Base-by-base conservation (phyloP, 495 filamentous ascomycete species). In the Xylaria longipes region DNA sequence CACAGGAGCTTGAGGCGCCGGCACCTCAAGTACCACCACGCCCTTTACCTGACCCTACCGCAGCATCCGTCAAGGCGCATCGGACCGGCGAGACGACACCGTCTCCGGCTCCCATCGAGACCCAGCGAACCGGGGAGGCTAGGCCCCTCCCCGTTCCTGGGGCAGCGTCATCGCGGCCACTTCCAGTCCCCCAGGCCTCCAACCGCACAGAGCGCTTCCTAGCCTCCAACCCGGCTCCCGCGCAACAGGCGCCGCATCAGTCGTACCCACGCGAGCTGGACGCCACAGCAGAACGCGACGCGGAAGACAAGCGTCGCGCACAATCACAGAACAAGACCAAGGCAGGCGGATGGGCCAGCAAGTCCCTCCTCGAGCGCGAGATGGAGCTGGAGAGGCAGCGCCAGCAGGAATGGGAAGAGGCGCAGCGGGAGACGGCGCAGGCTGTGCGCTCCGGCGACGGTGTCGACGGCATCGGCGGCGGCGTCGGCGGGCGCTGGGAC, bases 321-420 rank as follows among this genome's bases (percentile, higher is more conserved):
- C 86, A 87, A 6, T 84, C 90, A 0, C 91, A 93, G 73, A 79
- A 84, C 62, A 90, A 92, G 81, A 93, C 91, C 57, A 90, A 90
- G 72, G 90, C 92, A 4, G 91, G 88, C 61, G 91, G 91, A 0
- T 93, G 91, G 91, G 91, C 92, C 1, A 87, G 87, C 66, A 95
- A 94, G 80, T 93, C 92, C 4, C 86, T 99, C 7, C 86, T 98
- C 1, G 94, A 97, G 81, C 90, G 94, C 27, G 96, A 99, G 79
- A 97, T 98, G 93, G 96, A 99, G 80, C 88, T 92, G 73, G 96
- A 99, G 82, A 88, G 97, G 14, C 93, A 97, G 79, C 87, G 95
- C 48, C 96, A 99, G 82, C 86, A 88, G 64, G 96, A 99, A 75
- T 99, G 96, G 96, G 96, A 98, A 75, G 92, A 95, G 68, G 87